A percentile compares a stretch with the other conserved stretches of the same genome.
Conservation (phyloP, 768 basidiomycete genomes). For the Sporobolomyces roseus region DNA sequence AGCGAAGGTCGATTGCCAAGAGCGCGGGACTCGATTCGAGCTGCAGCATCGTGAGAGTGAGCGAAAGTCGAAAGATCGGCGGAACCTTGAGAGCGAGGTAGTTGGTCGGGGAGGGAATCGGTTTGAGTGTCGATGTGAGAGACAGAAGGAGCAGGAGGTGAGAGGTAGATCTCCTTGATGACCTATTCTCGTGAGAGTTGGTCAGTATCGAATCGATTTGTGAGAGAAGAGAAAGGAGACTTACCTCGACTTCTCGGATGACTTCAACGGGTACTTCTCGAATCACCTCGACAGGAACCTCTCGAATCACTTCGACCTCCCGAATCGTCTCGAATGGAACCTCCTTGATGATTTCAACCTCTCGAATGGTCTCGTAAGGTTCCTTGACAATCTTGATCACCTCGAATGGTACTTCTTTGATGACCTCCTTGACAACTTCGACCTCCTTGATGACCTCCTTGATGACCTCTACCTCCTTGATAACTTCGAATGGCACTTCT, state of each 20-base stretch:
- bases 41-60: neutral
- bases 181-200: slow-evolving; percentile 19
- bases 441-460: slow-evolving; percentile 35
- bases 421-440: slow-evolving; percentile 42
- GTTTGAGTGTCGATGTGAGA: slow-evolving; percentile 31
- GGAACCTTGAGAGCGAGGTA: neutral
- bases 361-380: neutral
- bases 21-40: slow-evolving; percentile 35
- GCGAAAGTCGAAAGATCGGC: slow-evolving; percentile 9
- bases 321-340: slow-evolving; percentile 18
- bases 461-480: slow-evolving; percentile 39
- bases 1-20: slow-evolving; percentile 29
- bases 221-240: neutral
- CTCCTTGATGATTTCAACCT: slow-evolving; percentile 6
- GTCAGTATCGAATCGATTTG: neutral
- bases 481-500: slow-evolving; percentile 7
- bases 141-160: neutral
- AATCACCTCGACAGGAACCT: slow-evolving; percentile 7
- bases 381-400: slow-evolving; percentile 37
- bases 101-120: slow-evolving; percentile 18
- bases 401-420: slow-evolving; percentile 44
- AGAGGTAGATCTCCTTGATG: slow-evolving; percentile 26
- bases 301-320: slow-evolving; percentile 23
- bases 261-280: neutral
- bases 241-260: slow-evolving; percentile 31